A percentile compares a stretch with the other conserved stretches of the same genome.
phyloP scores from a whole-genome alignment of 2,329 filamentous ascomycete genomes.

The Diaporthe ilicicola region DNA sequence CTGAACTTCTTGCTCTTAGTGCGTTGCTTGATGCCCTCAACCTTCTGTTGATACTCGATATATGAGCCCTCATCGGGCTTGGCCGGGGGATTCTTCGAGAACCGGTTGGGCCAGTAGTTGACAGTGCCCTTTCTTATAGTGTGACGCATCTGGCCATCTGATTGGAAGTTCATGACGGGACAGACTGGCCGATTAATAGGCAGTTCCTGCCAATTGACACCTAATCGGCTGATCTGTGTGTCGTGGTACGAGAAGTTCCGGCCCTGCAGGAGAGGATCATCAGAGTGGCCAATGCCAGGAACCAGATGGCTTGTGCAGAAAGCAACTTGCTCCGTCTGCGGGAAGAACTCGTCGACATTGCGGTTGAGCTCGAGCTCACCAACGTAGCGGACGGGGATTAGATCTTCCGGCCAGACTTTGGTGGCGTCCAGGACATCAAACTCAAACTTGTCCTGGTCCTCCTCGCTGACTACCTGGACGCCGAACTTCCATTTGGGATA shows the following conservation, averaged over 20 bases:
- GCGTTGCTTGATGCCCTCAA: constrained; percentile 75
- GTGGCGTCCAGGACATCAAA: constrained; percentile 88
- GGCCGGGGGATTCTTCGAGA: constrained; percentile 69
- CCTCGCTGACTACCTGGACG: constrained; percentile 77
- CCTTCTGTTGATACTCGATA: constrained; percentile 70
- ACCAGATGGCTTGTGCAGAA: constrained; percentile 85
- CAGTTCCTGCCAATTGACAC: constrained; percentile 78
- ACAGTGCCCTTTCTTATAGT: constrained; percentile 76
- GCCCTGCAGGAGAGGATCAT: constrained; percentile 78
- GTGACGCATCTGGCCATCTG: constrained; percentile 77
- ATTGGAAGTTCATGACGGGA: constrained; percentile 79
- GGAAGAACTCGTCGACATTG: constrained; percentile 83
- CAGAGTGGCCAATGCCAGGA: constrained; percentile 78
- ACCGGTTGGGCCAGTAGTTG: constrained; percentile 84
- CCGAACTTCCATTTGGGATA: constrained; percentile 85
- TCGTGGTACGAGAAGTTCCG: constrained; percentile 75
- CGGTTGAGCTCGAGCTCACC: constrained; percentile 82
- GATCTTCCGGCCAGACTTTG: constrained; percentile 85
- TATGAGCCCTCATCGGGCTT: constrained; percentile 71
- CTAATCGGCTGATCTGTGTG: constrained; percentile 75
- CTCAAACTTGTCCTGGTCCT: constrained; percentile 78
- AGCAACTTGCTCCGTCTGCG: constrained; percentile 83
- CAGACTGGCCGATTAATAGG: constrained; percentile 81
- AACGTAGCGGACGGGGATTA: constrained; percentile 78
- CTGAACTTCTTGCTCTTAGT: constrained; percentile 77